phyloP scores from a whole-genome alignment of 192 early-diverging fungal species.

The Linnemannia elongata region DNA sequence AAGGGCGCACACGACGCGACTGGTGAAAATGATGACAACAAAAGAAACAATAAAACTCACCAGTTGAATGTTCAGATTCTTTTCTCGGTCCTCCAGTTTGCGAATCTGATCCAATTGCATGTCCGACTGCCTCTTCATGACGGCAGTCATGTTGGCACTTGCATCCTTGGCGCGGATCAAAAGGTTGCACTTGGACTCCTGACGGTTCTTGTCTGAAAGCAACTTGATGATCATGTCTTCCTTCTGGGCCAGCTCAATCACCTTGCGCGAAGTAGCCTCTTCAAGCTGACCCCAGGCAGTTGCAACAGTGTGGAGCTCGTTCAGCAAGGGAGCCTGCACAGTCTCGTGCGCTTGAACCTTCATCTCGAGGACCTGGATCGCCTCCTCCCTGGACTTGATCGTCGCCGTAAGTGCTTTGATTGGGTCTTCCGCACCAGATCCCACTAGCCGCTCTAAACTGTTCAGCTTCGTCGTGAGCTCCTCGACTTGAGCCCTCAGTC shows the following conservation, averaged over 20 bases:
- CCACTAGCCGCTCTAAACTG: constrained; percentile 45
- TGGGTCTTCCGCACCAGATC: constrained; percentile 40
- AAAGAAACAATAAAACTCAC: constrained; percentile 23
- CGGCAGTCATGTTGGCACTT: constrained; percentile 75
- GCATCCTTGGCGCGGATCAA: constrained; percentile 85
- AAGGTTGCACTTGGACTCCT: constrained; percentile 87
- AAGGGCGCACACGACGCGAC: background rate
- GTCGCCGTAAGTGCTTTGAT: constrained; percentile 35
- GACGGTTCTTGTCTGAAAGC: constrained; percentile 87
- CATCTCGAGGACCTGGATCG: constrained; percentile 67
- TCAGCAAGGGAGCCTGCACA: constrained; percentile 65
- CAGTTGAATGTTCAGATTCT: constrained; percentile 67
- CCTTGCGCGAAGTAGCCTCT: constrained; percentile 86
- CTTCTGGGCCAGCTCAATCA: constrained; percentile 82
- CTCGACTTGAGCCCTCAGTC: constrained; percentile 61
- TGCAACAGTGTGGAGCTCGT: constrained; percentile 77
- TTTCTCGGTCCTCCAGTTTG: constrained; percentile 84
- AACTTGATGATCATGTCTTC: constrained; percentile 85
- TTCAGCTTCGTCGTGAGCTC: constrained; percentile 53
- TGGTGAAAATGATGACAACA: background rate
- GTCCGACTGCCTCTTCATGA: constrained; percentile 84
- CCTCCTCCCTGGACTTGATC: constrained; percentile 63
- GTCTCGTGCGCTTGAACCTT: constrained; percentile 64
- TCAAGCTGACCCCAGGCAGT: constrained; percentile 86
- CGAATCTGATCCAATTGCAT: constrained; percentile 92